Conservation (phyloP, 768 basidiomycete species). For the Agaricus sinodeliciosus region DNA sequence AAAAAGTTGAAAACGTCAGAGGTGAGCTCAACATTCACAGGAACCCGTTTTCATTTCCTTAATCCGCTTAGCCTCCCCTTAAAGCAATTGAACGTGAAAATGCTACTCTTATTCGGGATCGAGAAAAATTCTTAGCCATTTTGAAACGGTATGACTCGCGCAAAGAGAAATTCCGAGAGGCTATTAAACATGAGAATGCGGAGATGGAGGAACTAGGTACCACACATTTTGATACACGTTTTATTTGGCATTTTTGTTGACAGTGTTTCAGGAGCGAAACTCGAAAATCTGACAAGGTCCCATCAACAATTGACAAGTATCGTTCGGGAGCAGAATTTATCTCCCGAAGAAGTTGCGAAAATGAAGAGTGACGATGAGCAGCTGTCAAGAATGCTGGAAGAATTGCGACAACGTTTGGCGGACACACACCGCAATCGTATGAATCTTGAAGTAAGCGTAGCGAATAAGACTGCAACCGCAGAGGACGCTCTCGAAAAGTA, state of each 20-base stretch:
- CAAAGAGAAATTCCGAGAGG: constrained; percentile 60
- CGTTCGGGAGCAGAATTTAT: constrained; percentile 83
- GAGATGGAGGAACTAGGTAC: constrained; percentile 54
- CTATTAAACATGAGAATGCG: constrained; percentile 60
- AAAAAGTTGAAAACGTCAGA: constrained; percentile 56
- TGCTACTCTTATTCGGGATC: constrained; percentile 61
- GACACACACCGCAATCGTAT: constrained; percentile 70
- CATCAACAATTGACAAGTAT: constrained; percentile 54
- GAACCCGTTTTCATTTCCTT: neutral
- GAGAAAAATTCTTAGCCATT: constrained; percentile 73
- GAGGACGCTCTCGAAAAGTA: constrained; percentile 83
- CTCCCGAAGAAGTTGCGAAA: constrained; percentile 82
- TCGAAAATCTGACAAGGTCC: constrained; percentile 60
- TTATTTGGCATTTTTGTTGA: neutral
- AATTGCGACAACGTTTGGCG: constrained; percentile 67
- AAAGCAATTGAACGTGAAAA: constrained; percentile 57
- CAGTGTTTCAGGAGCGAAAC: constrained; percentile 40
- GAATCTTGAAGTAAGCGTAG: constrained; percentile 78
- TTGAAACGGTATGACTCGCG: constrained; percentile 63
- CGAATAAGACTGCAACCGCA: constrained; percentile 71
- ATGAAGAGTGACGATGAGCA: constrained; percentile 90
- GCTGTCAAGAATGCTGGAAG: constrained; percentile 65
- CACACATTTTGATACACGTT: constrained; percentile 11
- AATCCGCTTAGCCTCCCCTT: constrained; percentile 45
- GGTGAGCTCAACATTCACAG: constrained; percentile 25